phyloP scores from a whole-genome alignment of 805 yeast genomes.

The Starmerella riodocensis region DNA sequence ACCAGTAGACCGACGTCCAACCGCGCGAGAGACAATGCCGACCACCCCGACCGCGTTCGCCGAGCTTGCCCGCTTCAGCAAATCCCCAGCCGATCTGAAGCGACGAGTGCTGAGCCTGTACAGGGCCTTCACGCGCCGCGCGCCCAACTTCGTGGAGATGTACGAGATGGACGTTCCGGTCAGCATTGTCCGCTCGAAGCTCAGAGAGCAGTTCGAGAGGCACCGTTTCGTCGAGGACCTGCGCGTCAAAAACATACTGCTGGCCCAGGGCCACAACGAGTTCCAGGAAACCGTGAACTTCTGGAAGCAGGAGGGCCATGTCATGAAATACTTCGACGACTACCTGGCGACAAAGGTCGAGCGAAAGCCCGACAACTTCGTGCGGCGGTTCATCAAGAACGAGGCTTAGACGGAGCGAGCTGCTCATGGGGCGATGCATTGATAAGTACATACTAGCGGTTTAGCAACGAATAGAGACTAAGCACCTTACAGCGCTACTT shows the following conservation, averaged over 20 bases:
- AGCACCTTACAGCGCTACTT: too few species aligned
- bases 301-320: constrained; percentile 83
- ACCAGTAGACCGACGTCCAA: background rate
- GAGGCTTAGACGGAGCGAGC: constrained; percentile 17
- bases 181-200: constrained; percentile 63
- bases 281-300: constrained; percentile 76
- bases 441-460: background rate
- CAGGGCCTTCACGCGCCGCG: constrained; percentile 48
- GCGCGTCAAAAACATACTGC: constrained; percentile 52
- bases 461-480: background rate
- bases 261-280: constrained; percentile 80
- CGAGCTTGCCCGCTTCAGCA: constrained; percentile 58
- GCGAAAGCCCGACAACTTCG: constrained; percentile 43
- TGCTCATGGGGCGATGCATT: background rate
- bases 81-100: constrained; percentile 47
- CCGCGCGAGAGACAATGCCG: constrained; percentile 30
- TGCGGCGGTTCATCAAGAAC: constrained; percentile 45
- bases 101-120: constrained; percentile 54
- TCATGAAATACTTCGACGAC: constrained; percentile 65
- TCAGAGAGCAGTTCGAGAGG: constrained; percentile 83
- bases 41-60: constrained; percentile 76
- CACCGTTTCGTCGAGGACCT: constrained; percentile 59
- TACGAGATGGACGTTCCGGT: constrained; percentile 45
- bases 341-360: constrained; percentile 44
- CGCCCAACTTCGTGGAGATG: constrained; percentile 33